Conservation (phyloP, 2,329 filamentous ascomycete species). For the Chaetomiaceae sp. region DNA sequence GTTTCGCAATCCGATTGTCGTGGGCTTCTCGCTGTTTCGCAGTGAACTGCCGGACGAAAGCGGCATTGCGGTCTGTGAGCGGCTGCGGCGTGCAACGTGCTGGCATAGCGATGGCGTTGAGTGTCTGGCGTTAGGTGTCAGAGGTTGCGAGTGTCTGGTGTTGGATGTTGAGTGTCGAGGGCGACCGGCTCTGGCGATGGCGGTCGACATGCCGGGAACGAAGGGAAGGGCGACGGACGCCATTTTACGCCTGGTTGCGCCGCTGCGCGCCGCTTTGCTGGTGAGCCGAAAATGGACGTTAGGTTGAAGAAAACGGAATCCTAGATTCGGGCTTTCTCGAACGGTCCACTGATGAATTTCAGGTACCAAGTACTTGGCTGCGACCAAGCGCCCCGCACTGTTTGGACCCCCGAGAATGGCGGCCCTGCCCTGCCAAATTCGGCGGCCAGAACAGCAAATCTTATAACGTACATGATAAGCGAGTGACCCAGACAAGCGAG, state of each 20-base stretch:
- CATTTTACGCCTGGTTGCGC: constrained; percentile 9
- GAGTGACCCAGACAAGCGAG: too few relatives aligned
- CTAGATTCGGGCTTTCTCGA: constrained; percentile 11
- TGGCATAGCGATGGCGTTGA: constrained; percentile 11
- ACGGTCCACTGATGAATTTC: too few relatives aligned
- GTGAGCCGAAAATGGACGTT: constrained; percentile 15
- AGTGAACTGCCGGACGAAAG: constrained; percentile 7
- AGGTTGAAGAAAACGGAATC: constrained; percentile 16
- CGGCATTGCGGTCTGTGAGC: constrained; percentile 1
- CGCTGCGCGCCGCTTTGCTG: constrained; percentile 11
- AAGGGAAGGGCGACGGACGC: constrained; percentile 5
- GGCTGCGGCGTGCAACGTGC: constrained; percentile 6
- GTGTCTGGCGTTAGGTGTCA: constrained; percentile 2
- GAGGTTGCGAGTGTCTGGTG: constrained; percentile 7
- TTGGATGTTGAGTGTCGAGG: constrained; percentile 9
- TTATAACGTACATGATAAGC: too few relatives aligned
- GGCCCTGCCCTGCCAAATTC: constrained; percentile 12
- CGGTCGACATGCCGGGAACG: constrained; percentile 6
- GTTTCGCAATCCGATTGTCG: constrained; percentile 14
- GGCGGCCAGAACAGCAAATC: constrained; percentile 6
- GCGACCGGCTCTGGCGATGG: constrained; percentile 4
- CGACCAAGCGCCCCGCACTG: constrained; percentile 8
- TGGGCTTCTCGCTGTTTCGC: constrained; percentile 6
- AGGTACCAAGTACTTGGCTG: constrained; percentile 5
- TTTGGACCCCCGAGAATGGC: constrained; percentile 9